Evolutionary conservation across 1,139 yeast genomes (phyloP), one percentile per base, ranked within the genome.

Genomic region (Pichia inconspicua): DNA sequence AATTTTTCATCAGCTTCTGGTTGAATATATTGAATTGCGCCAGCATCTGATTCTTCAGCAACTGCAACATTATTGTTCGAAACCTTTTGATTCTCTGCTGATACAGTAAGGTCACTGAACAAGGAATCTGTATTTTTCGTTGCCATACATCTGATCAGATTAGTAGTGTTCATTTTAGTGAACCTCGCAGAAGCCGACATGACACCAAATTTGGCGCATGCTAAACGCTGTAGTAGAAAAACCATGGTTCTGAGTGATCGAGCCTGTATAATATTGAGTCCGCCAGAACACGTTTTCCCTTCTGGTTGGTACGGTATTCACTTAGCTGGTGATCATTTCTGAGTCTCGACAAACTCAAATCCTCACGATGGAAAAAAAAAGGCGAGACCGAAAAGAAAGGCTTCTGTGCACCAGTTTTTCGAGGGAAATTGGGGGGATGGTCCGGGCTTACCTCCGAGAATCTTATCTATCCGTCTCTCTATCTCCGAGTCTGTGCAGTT

Each of bases 1-100:
- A 65, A 61, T 58, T 55, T 66, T 56, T 42, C 59, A 59, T 70
- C 80, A 43, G 67, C 65, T 40, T 65, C 62, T 3, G 72, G 60
- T 1, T 55, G 55, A 17, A 60, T 45, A 36, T 58, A 55, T 31
- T 50, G 46, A 25, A 52, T 47, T 14, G 31, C 42, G 37, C 43
- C 37, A 9, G 48, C 46, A 31, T 53, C 57, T 8, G 42, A 25
- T 28, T 47, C 52, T 11, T 40, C 50, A 17, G 46, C 48, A 31
- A 40, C 52, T 14, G 48, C 52, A 22, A 45, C 43, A 11, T 44
- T 37, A 19, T 17, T 43, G 15, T 44, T 34, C 4, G 43, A 32
- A 6, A 36, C 40, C 5, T 43, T 36, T n/a, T 39, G 15, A 19
- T 34, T 35, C n/a, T 30, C 28, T n/a, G 40, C 37, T 8, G 51